Conservation (phyloP, 1,284 basidiomycete species). For the Irpex sp. region DNA sequence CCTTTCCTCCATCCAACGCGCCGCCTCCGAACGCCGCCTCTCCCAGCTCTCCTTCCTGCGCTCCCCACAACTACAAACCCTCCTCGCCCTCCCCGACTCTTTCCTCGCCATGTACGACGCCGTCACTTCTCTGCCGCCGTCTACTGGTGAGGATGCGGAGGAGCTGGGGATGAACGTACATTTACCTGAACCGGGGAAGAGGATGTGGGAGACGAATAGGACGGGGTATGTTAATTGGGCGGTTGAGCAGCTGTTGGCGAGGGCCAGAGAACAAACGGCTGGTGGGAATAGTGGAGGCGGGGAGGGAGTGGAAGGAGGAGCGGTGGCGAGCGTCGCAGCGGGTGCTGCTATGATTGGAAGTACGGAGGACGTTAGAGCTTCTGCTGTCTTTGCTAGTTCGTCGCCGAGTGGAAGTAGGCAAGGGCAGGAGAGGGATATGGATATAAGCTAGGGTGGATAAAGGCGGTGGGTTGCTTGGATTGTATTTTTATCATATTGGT, state of each 20-base stretch:
- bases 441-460: neutral
- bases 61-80: slow-evolving; percentile 25
- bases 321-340: slow-evolving; percentile 19
- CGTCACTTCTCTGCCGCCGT: slow-evolving; percentile 44
- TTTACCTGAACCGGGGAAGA: slow-evolving; percentile 53
- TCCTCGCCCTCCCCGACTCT: slow-evolving; percentile 19
- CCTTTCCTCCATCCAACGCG: slow-evolving; percentile 37
- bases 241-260: slow-evolving; percentile 45
- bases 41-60: slow-evolving; percentile 42
- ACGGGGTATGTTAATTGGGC: slow-evolving; percentile 69
- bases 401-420: neutral
- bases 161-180: slow-evolving; percentile 33
- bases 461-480: neutral
- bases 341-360: slow-evolving; percentile 19
- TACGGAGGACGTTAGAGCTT: slow-evolving; percentile 23
- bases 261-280: slow-evolving; percentile 37
- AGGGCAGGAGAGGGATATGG: neutral
- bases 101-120: slow-evolving; percentile 36
- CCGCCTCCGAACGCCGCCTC: slow-evolving; percentile 38
- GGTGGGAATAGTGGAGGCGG: no score
- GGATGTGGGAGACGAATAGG: slow-evolving; percentile 64
- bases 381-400: slow-evolving; percentile 9
- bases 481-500: neutral
- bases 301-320: neutral
- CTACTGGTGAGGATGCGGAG: slow-evolving; percentile 35